Percentiles rank a stretch among this genome's conserved stretches.
Conservation (phyloP, 2,329 filamentous ascomycete genomes). For the Botrytis hyacinthi region DNA sequence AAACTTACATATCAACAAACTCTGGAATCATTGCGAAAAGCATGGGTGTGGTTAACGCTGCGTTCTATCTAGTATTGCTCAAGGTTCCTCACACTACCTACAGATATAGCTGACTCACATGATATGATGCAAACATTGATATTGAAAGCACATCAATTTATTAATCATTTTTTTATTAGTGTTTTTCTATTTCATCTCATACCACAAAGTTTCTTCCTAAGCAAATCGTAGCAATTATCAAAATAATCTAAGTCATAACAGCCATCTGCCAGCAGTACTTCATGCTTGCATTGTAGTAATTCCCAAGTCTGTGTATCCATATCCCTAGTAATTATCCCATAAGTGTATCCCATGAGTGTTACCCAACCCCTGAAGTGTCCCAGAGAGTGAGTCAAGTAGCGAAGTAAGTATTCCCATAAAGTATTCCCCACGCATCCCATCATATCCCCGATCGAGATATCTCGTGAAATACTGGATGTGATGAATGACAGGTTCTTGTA, state of each 20-base stretch:
- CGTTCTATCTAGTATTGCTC: neutral
- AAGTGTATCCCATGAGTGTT: neutral
- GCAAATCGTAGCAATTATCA: neutral
- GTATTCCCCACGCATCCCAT: neutral
- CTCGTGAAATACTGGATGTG: neutral
- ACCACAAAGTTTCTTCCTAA: neutral
- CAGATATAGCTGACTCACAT: neutral
- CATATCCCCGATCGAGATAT: neutral
- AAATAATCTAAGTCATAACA: neutral
- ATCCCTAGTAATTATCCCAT: neutral
- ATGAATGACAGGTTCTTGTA: neutral
- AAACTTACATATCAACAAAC: neutral
- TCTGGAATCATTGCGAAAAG: neutral
- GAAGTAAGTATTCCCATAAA: neutral
- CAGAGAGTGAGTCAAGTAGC: neutral
- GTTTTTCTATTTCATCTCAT: neutral
- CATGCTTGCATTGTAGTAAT: neutral
- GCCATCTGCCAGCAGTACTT: conserved; percentile 1
- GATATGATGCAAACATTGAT: neutral
- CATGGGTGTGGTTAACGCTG: neutral
- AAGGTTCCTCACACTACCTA: neutral
- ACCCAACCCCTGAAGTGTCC: neutral
- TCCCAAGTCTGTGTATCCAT: neutral
- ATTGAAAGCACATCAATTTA: neutral
- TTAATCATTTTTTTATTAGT: neutral